Percentiles rank a stretch among this genome's conserved stretches.
Evolutionary conservation across 805 yeast species (phyloP).

Genomic region (Hanseniaspora singularis): DNA sequence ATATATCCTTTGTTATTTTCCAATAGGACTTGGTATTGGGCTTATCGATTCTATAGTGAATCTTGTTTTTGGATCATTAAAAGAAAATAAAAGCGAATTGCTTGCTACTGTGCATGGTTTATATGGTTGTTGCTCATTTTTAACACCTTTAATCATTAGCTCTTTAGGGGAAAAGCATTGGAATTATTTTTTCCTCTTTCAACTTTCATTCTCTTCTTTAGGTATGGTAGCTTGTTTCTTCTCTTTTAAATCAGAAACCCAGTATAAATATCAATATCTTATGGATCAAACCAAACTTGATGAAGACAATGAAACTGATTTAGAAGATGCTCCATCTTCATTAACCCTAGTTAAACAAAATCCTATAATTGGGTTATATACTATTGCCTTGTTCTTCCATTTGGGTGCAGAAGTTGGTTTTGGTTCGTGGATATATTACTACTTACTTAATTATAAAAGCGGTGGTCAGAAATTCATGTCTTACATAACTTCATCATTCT

Average conservation of each 20-base stretch:
- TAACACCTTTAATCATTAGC: conserved; percentile 56
- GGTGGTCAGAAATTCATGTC: conserved; percentile 41
- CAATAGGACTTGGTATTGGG: conserved; percentile 28
- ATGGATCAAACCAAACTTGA: conserved; percentile 17
- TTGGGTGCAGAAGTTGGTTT: conserved; percentile 59
- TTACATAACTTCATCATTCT: conserved; percentile 55
- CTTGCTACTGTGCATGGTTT: conserved; percentile 55
- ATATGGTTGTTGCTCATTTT: conserved; percentile 62
- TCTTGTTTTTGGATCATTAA: conserved; percentile 25
- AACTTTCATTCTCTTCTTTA: conserved; percentile 31
- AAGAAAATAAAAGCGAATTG: conserved; percentile 41
- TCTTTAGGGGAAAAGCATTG: conserved; percentile 26
- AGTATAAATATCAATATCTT: conserved; percentile 28
- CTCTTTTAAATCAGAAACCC: conserved; percentile 38
- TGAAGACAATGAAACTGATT: conserved; percentile 17
- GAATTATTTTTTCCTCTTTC: conserved; percentile 24
- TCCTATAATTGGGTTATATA: conserved; percentile 35
- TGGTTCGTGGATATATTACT: conserved; percentile 64
- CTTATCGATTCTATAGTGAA: conserved; percentile 27
- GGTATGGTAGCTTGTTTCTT: conserved; percentile 26
- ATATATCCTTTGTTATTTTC: conserved; percentile 23
- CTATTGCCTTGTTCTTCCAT: conserved; percentile 47
- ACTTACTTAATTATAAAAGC: conserved; percentile 41
- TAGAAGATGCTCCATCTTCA: no score
- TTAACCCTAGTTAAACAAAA: conserved; percentile 24